A percentile compares a stretch with the other conserved stretches of the same genome.
phyloP scores from a whole-genome alignment of 2,329 filamentous ascomycete species.

The Apiospora kogelbergensis region DNA sequence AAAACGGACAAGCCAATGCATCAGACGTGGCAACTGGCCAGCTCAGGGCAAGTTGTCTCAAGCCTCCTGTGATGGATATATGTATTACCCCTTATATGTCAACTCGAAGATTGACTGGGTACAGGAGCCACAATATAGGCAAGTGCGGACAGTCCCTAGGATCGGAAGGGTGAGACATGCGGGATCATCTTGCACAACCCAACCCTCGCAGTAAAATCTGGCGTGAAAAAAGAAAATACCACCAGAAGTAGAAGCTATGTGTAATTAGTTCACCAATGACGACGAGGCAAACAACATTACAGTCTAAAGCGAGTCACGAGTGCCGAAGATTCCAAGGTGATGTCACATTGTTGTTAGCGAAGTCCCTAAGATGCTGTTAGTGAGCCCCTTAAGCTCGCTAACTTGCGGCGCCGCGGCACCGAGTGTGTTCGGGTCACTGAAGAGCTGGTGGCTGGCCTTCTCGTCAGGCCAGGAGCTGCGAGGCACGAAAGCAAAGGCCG shows the following conservation, averaged over 20 bases:
- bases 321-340: not conserved
- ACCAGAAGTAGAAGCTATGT: too few species aligned
- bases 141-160: not conserved
- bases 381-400: not conserved
- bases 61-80: not conserved
- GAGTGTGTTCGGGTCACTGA: constrained; percentile 3
- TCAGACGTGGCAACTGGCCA: not conserved
- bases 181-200: too few species aligned
- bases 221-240: too few species aligned
- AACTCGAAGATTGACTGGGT: too few species aligned
- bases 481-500: not conserved
- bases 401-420: not conserved
- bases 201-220: not conserved
- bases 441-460: too few species aligned
- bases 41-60: too few species aligned
- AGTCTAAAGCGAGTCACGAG: too few species aligned
- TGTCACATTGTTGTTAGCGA: not conserved
- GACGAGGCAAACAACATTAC: not conserved
- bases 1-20: not conserved
- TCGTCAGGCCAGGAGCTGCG: not conserved
- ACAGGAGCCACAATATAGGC: too few species aligned
- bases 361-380: not conserved
- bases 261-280: not conserved
- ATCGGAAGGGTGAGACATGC: too few species aligned
- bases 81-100: not conserved